Evolutionary conservation across 2,329 filamentous ascomycete species (phyloP), one percentile per base, ranked within the genome.

Genomic region (Clarireedia monteithiana): DNA sequence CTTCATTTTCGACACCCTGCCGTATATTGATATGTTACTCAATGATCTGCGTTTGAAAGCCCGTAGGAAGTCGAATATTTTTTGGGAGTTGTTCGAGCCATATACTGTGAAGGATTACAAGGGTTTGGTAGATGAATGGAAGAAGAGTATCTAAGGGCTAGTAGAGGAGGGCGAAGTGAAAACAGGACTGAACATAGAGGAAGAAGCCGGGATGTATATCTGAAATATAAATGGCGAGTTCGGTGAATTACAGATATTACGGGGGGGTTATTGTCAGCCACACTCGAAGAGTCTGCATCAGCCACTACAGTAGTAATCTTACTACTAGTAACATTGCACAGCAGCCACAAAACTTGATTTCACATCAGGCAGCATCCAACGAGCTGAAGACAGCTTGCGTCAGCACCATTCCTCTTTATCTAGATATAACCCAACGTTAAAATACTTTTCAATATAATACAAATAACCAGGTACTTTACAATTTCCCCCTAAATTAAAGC

Each of bases 1-100:
- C 67, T 84, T 91, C 61, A 83, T 88, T 17, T 91, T 92, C 65
- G 89, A 94, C 68, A 79, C 79, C 0, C 68, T 92, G 53, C 86
- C 86, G 4, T 94, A 90, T 57, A 67, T 89, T 17, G 88, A 91
- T 68, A 64, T 85, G 64, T 68, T 92, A 65, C 67, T 88, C 58
- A 71, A 72, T 4, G 88, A 92, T 67, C 64, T 91, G 55, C 85
- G 81, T 0, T 68, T 91, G 54, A 71, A 76, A 17, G 72, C 72
- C 14, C 74, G 78, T 60, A 72, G 82, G 36, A 86, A 86, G 72
- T 50, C 42, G 50, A 15, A 24, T 9, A 73, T 64, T 53, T 63
- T 67, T 55, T 63, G 54, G 39, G 74, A 76, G 48, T 67, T 76
- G 24, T 74, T 74, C 58, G 62, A 69, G 55, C 70, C 74, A 10